Evolutionary conservation across 108 stramenopile species (phyloP).

Genomic region (Stephanodiscus triporus): DNA sequence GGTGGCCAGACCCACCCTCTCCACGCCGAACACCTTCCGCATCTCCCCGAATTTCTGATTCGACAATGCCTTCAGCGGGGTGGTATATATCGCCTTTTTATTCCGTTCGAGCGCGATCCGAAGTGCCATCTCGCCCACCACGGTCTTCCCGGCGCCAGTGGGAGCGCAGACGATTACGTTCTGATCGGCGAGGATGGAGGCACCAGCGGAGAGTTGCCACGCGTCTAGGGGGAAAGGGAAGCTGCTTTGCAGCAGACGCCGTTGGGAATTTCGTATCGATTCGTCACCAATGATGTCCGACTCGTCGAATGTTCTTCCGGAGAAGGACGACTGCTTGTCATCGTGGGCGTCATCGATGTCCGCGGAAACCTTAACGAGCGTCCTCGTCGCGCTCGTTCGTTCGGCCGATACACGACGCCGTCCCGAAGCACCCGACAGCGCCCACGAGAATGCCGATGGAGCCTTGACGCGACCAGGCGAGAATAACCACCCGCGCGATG

Average conservation of each 20-base stretch:
- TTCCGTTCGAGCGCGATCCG: slow-evolving; percentile 63
- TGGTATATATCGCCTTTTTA: slow-evolving; percentile 86
- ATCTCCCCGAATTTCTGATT: slow-evolving; percentile 95
- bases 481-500: not conserved
- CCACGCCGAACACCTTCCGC: slow-evolving; percentile 74
- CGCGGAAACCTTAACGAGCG: slow-evolving; percentile 3
- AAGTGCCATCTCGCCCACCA: slow-evolving; percentile 89
- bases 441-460: not conserved
- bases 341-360: not conserved
- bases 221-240: slow-evolving; percentile 41
- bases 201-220: slow-evolving; percentile 36
- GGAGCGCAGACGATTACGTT: slow-evolving; percentile 95
- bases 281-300: not conserved
- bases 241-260: slow-evolving; percentile 13
- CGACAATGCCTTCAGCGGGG: slow-evolving; percentile 92
- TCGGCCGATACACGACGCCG: not conserved
- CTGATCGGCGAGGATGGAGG: slow-evolving; percentile 43
- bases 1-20: slow-evolving; percentile 71
- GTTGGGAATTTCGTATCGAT: slow-evolving; percentile 1
- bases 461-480: not conserved
- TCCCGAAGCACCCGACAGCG: not conserved
- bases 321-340: not conserved
- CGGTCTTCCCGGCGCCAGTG: slow-evolving; percentile 89
- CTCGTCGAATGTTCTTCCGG: not conserved
- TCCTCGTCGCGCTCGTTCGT: not conserved